Evolutionary conservation across 1,284 basidiomycete genomes (phyloP), one percentile per base, ranked within the genome.

Genomic region (Porodaedalea pini): DNA sequence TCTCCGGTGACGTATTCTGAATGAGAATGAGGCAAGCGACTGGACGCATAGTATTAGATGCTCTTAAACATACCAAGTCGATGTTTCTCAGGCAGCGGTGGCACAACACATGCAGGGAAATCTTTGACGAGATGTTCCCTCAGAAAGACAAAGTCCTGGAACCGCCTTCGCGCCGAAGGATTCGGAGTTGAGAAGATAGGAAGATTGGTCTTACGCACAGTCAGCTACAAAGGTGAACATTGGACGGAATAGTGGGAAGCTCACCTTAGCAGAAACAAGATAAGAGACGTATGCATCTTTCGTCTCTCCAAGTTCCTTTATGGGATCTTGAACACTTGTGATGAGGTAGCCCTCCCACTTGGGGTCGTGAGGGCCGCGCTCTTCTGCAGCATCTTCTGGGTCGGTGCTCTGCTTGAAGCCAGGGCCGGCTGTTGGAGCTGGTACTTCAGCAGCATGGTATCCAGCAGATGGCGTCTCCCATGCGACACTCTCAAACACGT

Each of bases 201-300:
- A 19, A 89, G 79, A 65, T 86, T 91, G 27, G 91, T 94, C 91
- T 94, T 68, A 36, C 34, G 21, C 36, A n/a, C 58, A 53, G n/a
- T 31, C 50, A 1, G 8, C 19, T 21, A 17, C 50, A 8, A 37
- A 25, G 23, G 31, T 53, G 49, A 23, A 23, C 15, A n/a, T n/a
- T n/a, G 15, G n/a, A 37, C 56, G 8, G n/a, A 23, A 49, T 27
- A 36, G 31, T 56, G 44, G 52, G 17, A 21, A 25, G 66, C 78
- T 62, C 66, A 95, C 94, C 82, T 92, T 88, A 43, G 92, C 93
- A 27, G 86, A 81, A 39, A 99, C 92, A 41, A 94, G 78, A 72
- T 98, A 99, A 45, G 92, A 94, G 55, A 98, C 93, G 73, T 94
- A 98, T 58, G 92, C 88, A 70, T 98, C 95, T 75, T 96, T 97